These are phyloP conservation scores for Cytospora chrysosperma DNA, from an alignment of 2,329 filamentous ascomycete genomes.

Conservation along the genomic window DNA sequence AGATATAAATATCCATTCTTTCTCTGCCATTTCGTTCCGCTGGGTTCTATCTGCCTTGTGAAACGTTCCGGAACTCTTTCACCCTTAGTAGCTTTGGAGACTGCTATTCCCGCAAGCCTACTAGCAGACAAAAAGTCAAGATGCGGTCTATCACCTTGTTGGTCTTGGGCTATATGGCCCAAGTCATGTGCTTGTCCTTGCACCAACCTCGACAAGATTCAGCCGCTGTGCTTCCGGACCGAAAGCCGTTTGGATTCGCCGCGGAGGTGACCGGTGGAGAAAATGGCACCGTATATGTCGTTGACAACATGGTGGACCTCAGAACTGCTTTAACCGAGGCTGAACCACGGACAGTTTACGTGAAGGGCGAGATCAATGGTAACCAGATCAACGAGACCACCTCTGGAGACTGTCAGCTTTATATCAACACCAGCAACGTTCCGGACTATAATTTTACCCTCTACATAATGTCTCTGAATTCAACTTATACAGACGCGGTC, in stretches of 20 bases:
- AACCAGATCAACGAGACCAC: conserved; percentile 12
- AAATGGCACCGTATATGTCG: background rate
- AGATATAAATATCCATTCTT: no score
- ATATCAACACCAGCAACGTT: conserved; percentile 9
- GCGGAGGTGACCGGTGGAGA: conserved; percentile 1
- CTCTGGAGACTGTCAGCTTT: conserved; percentile 3
- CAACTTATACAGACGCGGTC: conserved; percentile 9
- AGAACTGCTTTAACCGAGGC: background rate
- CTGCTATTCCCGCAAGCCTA: no score
- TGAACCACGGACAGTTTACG: conserved; percentile 9
- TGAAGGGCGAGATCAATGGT: conserved; percentile 11
- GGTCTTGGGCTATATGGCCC: no score
- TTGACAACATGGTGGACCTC: conserved; percentile 14
- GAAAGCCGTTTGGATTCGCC: conserved; percentile 12
- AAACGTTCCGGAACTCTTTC: no score
- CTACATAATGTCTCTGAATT: conserved; percentile 7
- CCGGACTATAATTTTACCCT: conserved; percentile 6
- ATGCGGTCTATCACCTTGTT: no score
- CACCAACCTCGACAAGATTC: background rate
- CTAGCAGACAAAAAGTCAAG: no score
- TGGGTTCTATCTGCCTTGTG: no score
- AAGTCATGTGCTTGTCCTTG: no score
- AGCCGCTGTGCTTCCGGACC: background rate
- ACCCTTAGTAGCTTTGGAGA: no score
- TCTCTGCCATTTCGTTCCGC: no score